phyloP scores from a whole-genome alignment of 805 yeast genomes.

The Saccharomycopsis fermentans region DNA sequence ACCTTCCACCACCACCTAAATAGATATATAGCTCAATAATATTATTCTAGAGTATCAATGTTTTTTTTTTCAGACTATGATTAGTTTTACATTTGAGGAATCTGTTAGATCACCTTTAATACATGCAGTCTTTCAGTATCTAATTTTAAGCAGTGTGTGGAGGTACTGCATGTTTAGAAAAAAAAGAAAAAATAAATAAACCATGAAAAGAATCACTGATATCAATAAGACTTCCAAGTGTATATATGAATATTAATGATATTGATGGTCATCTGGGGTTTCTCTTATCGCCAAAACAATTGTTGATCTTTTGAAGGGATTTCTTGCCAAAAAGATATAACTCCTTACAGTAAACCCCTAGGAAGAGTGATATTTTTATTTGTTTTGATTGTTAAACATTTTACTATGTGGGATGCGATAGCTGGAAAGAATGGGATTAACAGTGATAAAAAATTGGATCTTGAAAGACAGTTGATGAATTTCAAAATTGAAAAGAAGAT shows the following conservation, averaged over 20 bases:
- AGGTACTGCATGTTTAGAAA: not conserved
- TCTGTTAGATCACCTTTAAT: not conserved
- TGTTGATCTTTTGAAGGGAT: no score
- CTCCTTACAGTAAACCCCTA: no score
- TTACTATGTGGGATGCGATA: not conserved
- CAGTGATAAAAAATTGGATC: not conserved
- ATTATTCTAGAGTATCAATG: not conserved
- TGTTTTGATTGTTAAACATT: not conserved
- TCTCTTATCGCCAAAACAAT: no score
- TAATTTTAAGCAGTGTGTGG: not conserved
- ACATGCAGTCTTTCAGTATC: not conserved
- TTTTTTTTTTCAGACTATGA: not conserved
- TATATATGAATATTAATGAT: no score
- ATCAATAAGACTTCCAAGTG: not conserved
- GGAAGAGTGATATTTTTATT: no score
- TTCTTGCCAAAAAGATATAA: no score
- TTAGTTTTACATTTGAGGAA: no score
- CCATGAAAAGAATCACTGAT: not conserved
- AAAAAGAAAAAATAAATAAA: not conserved
- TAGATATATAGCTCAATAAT: conserved; percentile 4
- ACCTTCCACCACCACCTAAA: conserved; percentile 30
- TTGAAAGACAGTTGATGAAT: not conserved
- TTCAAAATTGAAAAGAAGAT: not conserved
- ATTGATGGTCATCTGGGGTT: not conserved
- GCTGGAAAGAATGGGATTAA: not conserved